Evolutionary conservation across 805 yeast species (phyloP).

Genomic region (Myxozyma sirexii): DNA sequence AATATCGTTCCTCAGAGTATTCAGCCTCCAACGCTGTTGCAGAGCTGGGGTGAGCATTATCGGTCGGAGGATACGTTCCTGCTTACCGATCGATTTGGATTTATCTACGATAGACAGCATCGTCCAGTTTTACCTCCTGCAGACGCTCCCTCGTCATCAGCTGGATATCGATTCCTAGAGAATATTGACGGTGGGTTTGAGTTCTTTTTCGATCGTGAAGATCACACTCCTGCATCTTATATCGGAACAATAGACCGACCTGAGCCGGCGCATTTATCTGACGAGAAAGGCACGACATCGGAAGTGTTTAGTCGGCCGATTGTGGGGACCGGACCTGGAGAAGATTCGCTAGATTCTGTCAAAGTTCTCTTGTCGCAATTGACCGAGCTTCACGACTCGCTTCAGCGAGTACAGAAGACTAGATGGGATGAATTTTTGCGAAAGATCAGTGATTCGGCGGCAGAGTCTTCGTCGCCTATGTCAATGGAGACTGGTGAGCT

Average conservation of each 20-base stretch:
- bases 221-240: neutral
- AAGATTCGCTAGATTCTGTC: constrained; percentile 30
- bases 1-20: constrained; percentile 39
- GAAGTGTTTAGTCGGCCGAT: neutral
- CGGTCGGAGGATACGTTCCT: constrained; percentile 35
- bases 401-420: constrained; percentile 45
- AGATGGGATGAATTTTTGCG: constrained; percentile 53
- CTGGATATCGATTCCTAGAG: constrained; percentile 27
- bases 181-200: constrained; percentile 27
- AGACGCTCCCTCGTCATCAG: constrained; percentile 11
- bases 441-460: constrained; percentile 40
- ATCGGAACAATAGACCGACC: constrained; percentile 11
- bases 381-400: constrained; percentile 51
- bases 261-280: constrained; percentile 24
- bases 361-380: constrained; percentile 45
- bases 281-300: neutral
- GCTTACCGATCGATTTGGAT: constrained; percentile 55
- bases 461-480: constrained; percentile 35
- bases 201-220: constrained; percentile 21
- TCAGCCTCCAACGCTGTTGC: constrained; percentile 44
- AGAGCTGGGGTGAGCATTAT: constrained; percentile 36
- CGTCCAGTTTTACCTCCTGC: constrained; percentile 29
- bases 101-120: constrained; percentile 44
- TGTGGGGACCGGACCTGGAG: neutral
- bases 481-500: constrained; percentile 41